phyloP scores from a whole-genome alignment of 2,329 filamentous ascomycete species.

The Simplicillium sp. region DNA sequence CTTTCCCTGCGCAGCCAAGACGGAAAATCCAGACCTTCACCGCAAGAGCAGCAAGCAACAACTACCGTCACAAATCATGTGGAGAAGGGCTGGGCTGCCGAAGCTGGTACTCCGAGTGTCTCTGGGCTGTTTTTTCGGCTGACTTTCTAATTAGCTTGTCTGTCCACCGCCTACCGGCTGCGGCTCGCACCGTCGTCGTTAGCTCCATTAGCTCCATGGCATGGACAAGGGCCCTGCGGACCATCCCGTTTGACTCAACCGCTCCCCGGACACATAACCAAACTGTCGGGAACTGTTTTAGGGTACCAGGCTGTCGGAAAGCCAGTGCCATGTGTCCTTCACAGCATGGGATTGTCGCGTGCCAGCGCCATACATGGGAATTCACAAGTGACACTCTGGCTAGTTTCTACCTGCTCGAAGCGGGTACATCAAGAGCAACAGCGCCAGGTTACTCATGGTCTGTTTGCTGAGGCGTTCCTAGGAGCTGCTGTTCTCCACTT shows the following conservation, averaged over 20 bases:
- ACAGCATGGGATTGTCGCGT: too few relatives aligned
- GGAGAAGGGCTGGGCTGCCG: not conserved
- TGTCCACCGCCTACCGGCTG: slow-evolving; percentile 1
- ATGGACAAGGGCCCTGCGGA: slow-evolving; percentile 8
- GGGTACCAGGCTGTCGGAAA: not conserved
- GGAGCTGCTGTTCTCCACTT: too few relatives aligned
- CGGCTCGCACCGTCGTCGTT: slow-evolving; percentile 8
- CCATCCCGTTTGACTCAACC: slow-evolving; percentile 6
- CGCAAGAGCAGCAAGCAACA: too few relatives aligned
- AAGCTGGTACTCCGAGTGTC: slow-evolving; percentile 1
- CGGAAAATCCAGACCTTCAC: not conserved
- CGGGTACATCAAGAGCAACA: too few relatives aligned
- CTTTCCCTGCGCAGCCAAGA: too few relatives aligned
- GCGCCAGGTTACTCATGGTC: too few relatives aligned
- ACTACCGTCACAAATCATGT: not conserved
- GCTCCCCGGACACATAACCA: slow-evolving; percentile 1
- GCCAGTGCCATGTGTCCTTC: too few relatives aligned
- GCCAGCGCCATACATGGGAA: too few relatives aligned
- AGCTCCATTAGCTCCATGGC: slow-evolving; percentile 3
- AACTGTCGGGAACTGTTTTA: slow-evolving; percentile 4
- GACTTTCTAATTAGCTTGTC: too few relatives aligned
- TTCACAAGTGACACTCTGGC: too few relatives aligned
- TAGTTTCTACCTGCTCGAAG: too few relatives aligned
- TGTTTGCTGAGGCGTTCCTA: too few relatives aligned
- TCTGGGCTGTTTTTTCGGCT: slow-evolving; percentile 3